Percentiles rank a stretch among this genome's conserved stretches.
phyloP scores from a whole-genome alignment of 2,329 filamentous ascomycete genomes.

The Delphinella strobiligena region DNA sequence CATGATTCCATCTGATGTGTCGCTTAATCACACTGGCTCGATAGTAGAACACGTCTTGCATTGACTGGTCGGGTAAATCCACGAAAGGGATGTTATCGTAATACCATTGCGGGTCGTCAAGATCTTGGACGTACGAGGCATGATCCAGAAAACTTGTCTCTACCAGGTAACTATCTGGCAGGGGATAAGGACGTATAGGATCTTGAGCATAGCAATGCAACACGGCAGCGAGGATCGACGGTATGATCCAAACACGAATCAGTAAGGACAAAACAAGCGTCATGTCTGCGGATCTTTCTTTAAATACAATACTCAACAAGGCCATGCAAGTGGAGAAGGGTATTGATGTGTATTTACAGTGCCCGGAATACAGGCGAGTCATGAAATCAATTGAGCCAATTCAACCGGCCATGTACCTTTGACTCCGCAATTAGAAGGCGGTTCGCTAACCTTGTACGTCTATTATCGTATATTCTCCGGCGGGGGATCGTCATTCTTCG shows the following conservation, averaged over 20 bases:
- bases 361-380: too few relatives aligned
- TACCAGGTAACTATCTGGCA: slow-evolving; percentile 10
- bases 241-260: too few relatives aligned
- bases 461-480: neutral
- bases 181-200: slow-evolving; percentile 11
- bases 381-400: neutral
- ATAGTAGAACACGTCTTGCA: slow-evolving; percentile 37
- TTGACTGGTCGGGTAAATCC: slow-evolving; percentile 29
- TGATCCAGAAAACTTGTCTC: slow-evolving; percentile 13
- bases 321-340: too few relatives aligned
- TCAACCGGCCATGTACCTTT: neutral
- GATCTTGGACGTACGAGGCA: slow-evolving; percentile 10
- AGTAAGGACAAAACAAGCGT: too few relatives aligned
- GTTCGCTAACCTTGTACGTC: too few relatives aligned
- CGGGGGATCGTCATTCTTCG: neutral
- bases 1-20: slow-evolving; percentile 28
- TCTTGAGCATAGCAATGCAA: neutral
- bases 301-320: too few relatives aligned
- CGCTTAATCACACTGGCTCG: slow-evolving; percentile 30
- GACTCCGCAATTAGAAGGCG: neutral
- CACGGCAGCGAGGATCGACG: neutral
- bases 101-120: slow-evolving; percentile 18
- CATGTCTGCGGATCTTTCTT: too few relatives aligned
- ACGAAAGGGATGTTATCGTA: slow-evolving; percentile 32
- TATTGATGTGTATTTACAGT: too few relatives aligned